Conservation (phyloP, 1,284 basidiomycete genomes). For the Albatrellus sp. region DNA sequence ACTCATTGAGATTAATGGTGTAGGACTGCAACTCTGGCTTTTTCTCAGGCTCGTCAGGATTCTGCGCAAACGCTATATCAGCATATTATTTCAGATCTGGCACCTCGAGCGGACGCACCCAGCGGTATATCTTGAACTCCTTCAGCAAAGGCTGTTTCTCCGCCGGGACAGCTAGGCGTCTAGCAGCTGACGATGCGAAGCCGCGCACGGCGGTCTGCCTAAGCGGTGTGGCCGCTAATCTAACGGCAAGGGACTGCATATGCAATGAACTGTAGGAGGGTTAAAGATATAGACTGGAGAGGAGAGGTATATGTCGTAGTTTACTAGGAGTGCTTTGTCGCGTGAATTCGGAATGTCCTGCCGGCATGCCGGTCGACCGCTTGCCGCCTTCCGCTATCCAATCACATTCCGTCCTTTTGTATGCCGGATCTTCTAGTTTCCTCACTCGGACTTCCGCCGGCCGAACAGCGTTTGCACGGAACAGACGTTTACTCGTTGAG, state of each 20-base stretch:
- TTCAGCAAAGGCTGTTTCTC: conserved; percentile 42
- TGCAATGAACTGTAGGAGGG: conserved; percentile 6
- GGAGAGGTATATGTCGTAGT: conserved; percentile 2
- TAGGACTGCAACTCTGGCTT: conserved; percentile 91
- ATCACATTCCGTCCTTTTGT: not conserved
- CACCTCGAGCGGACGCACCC: conserved; percentile 36
- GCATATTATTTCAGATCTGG: not conserved
- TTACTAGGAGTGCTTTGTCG: not conserved
- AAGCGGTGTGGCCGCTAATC: conserved; percentile 9
- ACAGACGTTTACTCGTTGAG: no score
- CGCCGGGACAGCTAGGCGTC: conserved; percentile 25
- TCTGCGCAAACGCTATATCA: conserved; percentile 32
- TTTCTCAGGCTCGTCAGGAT: conserved; percentile 88
- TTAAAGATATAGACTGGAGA: conserved; percentile 5
- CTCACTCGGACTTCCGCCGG: no score
- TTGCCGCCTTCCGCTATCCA: not conserved
- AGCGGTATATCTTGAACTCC: conserved; percentile 95
- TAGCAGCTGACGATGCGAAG: conserved; percentile 23
- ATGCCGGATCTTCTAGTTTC: not conserved
- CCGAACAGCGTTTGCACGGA: no score
- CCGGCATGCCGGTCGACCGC: conserved; percentile 1
- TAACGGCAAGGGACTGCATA: conserved; percentile 18
- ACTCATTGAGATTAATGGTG: conserved; percentile 87
- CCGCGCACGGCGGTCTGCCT: conserved; percentile 14
- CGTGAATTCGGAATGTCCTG: conserved; percentile 5